These are phyloP conservation scores for Neospermospora avenae DNA, from an alignment of 2,329 filamentous ascomycete species.

Conservation along the genomic window DNA sequence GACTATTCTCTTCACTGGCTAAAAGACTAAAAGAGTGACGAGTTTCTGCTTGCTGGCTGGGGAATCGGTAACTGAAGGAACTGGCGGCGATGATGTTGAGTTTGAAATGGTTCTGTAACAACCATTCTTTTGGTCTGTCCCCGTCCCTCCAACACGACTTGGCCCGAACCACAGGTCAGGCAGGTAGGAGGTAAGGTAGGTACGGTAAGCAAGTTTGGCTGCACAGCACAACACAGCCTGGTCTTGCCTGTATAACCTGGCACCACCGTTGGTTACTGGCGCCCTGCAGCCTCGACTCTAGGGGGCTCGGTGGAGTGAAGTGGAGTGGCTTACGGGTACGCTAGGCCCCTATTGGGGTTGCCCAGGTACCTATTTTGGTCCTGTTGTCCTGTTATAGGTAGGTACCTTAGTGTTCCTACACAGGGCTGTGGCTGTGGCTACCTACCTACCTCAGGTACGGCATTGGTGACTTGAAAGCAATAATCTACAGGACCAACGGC, in stretches of 20 bases:
- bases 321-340: no score
- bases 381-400: no score
- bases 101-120: constrained; percentile 12
- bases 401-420: neutral
- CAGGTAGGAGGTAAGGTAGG: no score
- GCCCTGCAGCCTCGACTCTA: no score
- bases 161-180: neutral
- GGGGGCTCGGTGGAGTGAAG: no score
- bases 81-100: constrained; percentile 2
- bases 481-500: no score
- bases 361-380: no score
- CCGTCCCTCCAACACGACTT: constrained; percentile 2
- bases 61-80: no score
- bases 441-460: no score
- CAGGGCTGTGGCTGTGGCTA: neutral
- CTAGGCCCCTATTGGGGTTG: no score
- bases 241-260: neutral
- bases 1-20: neutral
- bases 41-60: neutral
- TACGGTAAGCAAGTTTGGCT: neutral
- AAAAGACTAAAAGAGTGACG: neutral
- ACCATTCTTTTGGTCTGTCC: neutral
- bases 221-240: neutral
- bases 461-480: no score
- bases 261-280: neutral